Base-by-base conservation (phyloP, 2,329 filamentous ascomycete genomes). In the Pestalotiopsis sp. region DNA sequence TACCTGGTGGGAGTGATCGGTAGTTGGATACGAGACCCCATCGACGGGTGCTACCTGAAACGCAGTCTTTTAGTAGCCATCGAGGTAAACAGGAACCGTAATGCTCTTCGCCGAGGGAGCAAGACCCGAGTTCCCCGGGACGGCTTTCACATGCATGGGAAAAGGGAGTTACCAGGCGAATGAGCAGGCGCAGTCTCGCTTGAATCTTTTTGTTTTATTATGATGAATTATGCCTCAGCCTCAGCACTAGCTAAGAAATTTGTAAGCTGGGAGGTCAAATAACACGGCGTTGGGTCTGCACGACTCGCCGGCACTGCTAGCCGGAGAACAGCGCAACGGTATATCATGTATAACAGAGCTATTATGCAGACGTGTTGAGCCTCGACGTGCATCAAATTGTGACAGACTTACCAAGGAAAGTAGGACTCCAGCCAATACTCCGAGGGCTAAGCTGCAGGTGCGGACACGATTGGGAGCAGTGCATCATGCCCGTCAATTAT, bases 261-360 rank as follows among this genome's bases (percentile, higher is more conserved):
- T 36, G 38, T 23, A 38, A n/a, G 41, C 41, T 25, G 63, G 49
- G 27, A 31, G 27, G 27, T 6, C 45, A 52, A 49, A 58, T 4
- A 58, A 20, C 36, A 12, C 23, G 45, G 63, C 41, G 23, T 65
- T 38, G 13, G 49, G 57, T 57, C 63, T 65, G 49, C 63, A 36
- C 49, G 17, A 65, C 63, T 25, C 27, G 41, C 27, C 63, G 63
- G 63, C 63, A 65, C 63, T 65, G 63, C 49, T 38, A 25, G 25
- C 63, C 63, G 63, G 31, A 59, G 45, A 45, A 12, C 31, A 65
- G 25, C 63, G 63, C 12, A 36, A 31, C 63, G 39, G 45, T 45
- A 58, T 57, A 56, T 65, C 45, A 56, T 65, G 63, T 65, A 65
- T 65, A 65, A 65, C 25, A 65, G 20, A 65, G 63, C 63, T 25